A percentile compares a stretch with the other conserved stretches of the same genome.
These are phyloP conservation scores for Pestalotiopsis sp. DNA, from an alignment of 2,329 filamentous ascomycete species.

Conservation along the genomic window DNA sequence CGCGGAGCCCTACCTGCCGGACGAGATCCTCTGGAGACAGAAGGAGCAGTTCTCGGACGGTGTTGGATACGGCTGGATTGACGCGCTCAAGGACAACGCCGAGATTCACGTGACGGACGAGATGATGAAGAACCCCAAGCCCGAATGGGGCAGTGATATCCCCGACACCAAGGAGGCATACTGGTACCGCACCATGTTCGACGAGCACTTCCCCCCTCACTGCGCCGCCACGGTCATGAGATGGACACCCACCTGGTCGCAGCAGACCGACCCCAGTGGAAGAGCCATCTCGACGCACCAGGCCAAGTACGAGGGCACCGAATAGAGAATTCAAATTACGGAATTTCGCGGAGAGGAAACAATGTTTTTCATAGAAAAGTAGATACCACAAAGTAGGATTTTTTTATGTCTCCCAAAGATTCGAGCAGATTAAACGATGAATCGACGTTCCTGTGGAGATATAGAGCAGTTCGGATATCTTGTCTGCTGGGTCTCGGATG, in stretches of 20 bases:
- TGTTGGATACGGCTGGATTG: conserved; percentile 99
- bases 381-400: neutral
- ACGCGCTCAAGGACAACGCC: conserved; percentile 92
- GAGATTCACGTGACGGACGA: conserved; percentile 90
- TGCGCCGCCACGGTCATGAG: conserved; percentile 93
- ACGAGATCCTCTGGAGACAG: conserved; percentile 95
- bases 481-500: too few relatives aligned
- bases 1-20: conserved; percentile 84
- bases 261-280: conserved; percentile 94
- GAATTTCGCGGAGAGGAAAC: neutral
- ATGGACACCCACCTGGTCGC: conserved; percentile 97
- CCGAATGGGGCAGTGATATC: conserved; percentile 90
- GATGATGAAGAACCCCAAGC: conserved; percentile 98
- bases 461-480: neutral
- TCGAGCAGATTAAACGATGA: neutral
- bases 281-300: conserved; percentile 79
- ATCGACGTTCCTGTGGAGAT: neutral
- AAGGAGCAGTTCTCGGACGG: conserved; percentile 99
- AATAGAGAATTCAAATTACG: neutral
- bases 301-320: conserved; percentile 67
- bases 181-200: conserved; percentile 99
- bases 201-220: conserved; percentile 93
- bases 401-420: neutral
- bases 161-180: conserved; percentile 98
- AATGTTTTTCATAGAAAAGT: neutral